Percentiles rank a stretch among this genome's conserved stretches.
These are phyloP conservation scores for Cerrena zonata DNA, from an alignment of 1,284 basidiomycete genomes.

Conservation along the genomic window DNA sequence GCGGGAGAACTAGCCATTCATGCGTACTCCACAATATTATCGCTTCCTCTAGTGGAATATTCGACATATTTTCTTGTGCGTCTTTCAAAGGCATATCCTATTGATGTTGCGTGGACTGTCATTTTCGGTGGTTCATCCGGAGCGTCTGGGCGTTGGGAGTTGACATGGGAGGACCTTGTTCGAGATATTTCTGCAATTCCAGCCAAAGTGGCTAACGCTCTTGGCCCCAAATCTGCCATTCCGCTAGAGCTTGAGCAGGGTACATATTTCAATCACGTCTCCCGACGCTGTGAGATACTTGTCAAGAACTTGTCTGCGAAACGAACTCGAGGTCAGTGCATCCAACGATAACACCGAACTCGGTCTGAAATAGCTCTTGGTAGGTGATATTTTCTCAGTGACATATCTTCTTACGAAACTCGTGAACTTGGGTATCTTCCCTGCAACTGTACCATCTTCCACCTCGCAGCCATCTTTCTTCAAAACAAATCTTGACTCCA, in stretches of 20 bases:
- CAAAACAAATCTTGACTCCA: constrained; percentile 38
- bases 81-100: constrained; percentile 55
- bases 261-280: constrained; percentile 47
- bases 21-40: constrained; percentile 59
- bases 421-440: constrained; percentile 61
- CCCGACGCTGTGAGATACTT: constrained; percentile 52
- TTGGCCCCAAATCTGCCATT: constrained; percentile 32
- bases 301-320: constrained; percentile 26
- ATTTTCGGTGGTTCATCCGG: constrained; percentile 31
- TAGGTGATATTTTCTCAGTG: constrained; percentile 32
- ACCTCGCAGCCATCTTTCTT: constrained; percentile 67
- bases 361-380: constrained; percentile 7
- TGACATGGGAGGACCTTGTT: constrained; percentile 67
- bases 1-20: constrained; percentile 51
- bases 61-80: constrained; percentile 48
- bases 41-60: constrained; percentile 41
- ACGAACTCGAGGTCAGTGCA: constrained; percentile 28
- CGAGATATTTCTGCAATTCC: constrained; percentile 57
- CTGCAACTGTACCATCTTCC: constrained; percentile 36
- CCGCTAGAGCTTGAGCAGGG: constrained; percentile 48
- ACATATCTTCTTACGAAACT: constrained; percentile 60
- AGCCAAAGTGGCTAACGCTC: constrained; percentile 60
- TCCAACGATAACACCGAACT: neutral
- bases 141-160: constrained; percentile 18
- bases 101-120: constrained; percentile 59